Percentiles rank a stretch among this genome's conserved stretches.
Conservation (phyloP, 108 stramenopile genomes). For the Fistulifera solaris region DNA sequence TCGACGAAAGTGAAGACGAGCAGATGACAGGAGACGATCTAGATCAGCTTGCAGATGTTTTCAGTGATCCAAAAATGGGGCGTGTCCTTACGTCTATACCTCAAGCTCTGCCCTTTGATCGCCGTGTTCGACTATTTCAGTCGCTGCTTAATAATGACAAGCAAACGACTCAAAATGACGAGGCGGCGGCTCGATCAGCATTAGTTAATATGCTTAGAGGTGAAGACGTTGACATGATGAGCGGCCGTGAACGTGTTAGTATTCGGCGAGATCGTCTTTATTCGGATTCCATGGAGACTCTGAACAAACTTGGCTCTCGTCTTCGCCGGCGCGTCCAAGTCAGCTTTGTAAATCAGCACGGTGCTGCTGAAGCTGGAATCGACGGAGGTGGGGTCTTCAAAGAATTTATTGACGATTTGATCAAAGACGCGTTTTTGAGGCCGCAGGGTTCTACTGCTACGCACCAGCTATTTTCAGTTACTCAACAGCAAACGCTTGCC, state of each 20-base stretch:
- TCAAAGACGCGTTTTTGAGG: constrained; percentile 67
- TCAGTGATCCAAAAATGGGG: constrained; percentile 80
- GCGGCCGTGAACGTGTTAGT: constrained; percentile 46
- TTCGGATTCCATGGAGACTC: constrained; percentile 57
- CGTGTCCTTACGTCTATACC: constrained; percentile 72
- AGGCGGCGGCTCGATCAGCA: constrained; percentile 13
- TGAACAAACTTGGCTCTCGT: constrained; percentile 47
- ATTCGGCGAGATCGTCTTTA: constrained; percentile 70
- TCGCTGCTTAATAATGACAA: constrained; percentile 67
- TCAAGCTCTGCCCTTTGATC: constrained; percentile 75
- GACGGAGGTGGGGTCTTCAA: constrained; percentile 99
- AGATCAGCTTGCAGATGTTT: constrained; percentile 63
- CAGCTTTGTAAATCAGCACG: constrained; percentile 89
- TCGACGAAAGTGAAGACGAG: constrained; percentile 15
- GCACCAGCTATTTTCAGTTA: constrained; percentile 47
- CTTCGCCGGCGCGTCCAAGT: constrained; percentile 86
- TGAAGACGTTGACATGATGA: constrained; percentile 17
- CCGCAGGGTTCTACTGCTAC: constrained; percentile 1
- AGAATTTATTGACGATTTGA: constrained; percentile 83
- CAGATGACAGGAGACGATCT: constrained; percentile 14
- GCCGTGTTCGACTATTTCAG: constrained; percentile 69
- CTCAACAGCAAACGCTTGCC: constrained; percentile 55
- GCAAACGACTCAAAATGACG: constrained; percentile 34
- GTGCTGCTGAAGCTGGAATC: constrained; percentile 94
- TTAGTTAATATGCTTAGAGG: constrained; percentile 28